These are phyloP conservation scores for Cryptococcus sp. DNA, from an alignment of 1,284 basidiomycete genomes.

Conservation along the genomic window DNA sequence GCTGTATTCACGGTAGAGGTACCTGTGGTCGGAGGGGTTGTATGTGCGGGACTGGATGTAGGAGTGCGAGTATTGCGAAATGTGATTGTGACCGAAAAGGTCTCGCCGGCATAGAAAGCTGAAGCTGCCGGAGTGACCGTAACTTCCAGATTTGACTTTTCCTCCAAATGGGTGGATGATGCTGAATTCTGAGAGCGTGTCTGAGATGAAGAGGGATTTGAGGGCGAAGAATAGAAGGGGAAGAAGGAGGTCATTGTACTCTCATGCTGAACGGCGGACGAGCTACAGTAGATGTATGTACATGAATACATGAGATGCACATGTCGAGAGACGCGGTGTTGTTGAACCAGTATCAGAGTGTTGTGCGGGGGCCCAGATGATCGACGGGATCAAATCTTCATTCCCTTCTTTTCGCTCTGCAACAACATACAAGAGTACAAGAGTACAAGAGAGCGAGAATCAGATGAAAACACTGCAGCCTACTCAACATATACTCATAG, in stretches of 20 bases:
- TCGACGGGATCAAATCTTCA: too few species aligned
- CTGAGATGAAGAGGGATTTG: constrained; percentile 1
- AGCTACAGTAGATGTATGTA: too few species aligned
- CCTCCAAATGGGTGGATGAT: constrained; percentile 20
- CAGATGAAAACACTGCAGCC: too few species aligned
- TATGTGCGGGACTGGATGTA: constrained; percentile 9
- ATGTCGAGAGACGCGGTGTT: too few species aligned
- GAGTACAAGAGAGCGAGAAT: too few species aligned
- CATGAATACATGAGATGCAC: too few species aligned
- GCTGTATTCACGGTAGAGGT: constrained; percentile 9
- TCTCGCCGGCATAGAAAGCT: constrained; percentile 90
- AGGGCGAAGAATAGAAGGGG: constrained; percentile 23
- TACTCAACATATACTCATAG: too few species aligned
- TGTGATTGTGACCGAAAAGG: constrained; percentile 77
- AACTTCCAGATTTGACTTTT: constrained; percentile 53
- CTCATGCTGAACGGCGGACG: neutral
- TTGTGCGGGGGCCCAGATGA: too few species aligned
- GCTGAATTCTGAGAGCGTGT: constrained; percentile 11
- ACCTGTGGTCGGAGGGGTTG: constrained; percentile 12
- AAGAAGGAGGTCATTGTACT: constrained; percentile 35
- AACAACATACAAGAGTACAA: too few species aligned
- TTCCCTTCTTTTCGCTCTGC: too few species aligned
- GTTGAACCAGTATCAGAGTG: too few species aligned
- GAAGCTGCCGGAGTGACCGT: constrained; percentile 71
- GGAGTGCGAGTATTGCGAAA: constrained; percentile 73